Conservation (phyloP, 73 alveolate genomes). For the Paraurostyla sp. region DNA sequence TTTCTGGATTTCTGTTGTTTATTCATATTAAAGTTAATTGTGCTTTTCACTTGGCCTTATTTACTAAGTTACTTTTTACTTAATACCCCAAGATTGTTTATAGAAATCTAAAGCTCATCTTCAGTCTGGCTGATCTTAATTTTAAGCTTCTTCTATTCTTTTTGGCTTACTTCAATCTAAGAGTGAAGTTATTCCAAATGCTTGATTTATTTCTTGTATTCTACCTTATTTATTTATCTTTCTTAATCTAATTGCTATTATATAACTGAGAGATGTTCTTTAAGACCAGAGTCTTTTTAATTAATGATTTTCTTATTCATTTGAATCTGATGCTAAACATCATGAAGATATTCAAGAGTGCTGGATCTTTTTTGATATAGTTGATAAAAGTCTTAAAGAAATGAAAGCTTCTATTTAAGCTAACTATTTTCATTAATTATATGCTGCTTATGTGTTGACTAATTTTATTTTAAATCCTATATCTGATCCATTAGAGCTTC, state of each 20-base stretch:
- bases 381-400: neutral
- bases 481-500: neutral
- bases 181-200: neutral
- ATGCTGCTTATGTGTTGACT: neutral
- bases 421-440: neutral
- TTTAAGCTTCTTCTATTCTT: neutral
- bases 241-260: neutral
- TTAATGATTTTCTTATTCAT: neutral
- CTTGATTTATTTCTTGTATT: neutral
- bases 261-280: neutral
- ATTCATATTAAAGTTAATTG: neutral
- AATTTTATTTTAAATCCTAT: neutral
- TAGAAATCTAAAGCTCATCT: neutral
- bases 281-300: neutral
- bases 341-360: neutral
- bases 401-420: neutral
- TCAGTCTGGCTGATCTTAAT: neutral
- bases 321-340: neutral
- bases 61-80: neutral
- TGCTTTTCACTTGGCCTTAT: neutral
- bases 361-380: neutral
- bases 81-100: neutral
- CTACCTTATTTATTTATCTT: neutral
- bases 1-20: neutral
- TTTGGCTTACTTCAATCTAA: neutral